These are phyloP conservation scores for Tagetes erecta DNA, from an alignment of 129 eudicot species.

Conservation along the genomic window DNA sequence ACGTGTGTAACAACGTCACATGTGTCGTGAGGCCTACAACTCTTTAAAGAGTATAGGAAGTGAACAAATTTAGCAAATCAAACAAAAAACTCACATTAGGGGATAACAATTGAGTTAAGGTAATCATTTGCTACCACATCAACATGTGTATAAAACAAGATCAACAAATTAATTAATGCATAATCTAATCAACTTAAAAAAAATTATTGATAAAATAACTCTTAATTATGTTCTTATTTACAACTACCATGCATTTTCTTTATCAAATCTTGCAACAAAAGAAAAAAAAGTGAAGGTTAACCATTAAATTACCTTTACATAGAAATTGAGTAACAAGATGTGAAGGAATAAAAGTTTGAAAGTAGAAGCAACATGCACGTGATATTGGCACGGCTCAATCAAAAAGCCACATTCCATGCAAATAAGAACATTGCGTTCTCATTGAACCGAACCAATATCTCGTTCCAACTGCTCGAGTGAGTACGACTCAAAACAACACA, in stretches of 20 bases:
- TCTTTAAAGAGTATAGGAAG: too few species aligned
- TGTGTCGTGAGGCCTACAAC: too few species aligned
- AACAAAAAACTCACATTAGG: too few species aligned
- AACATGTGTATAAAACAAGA: too few species aligned
- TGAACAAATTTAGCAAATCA: too few species aligned
- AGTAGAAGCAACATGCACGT: constrained; percentile 42
- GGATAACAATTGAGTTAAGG: too few species aligned
- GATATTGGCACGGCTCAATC: constrained; percentile 93
- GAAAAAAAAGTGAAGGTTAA: not conserved
- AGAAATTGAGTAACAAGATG: not conserved
- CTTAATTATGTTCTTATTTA: too few species aligned
- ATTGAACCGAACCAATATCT: constrained; percentile 78
- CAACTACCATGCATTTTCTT: not conserved
- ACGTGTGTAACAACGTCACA: too few species aligned
- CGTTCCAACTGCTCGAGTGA: constrained; percentile 35
- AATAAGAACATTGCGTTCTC: constrained; percentile 42
- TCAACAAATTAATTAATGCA: too few species aligned
- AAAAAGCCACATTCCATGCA: constrained; percentile 36
- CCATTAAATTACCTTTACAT: not conserved
- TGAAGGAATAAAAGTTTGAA: not conserved
- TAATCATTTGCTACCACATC: too few species aligned
- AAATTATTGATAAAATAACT: too few species aligned
- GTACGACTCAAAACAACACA: not conserved
- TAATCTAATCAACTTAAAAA: too few species aligned
- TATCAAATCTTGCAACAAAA: not conserved